phyloP scores from a whole-genome alignment of 805 yeast species.

The Hanseniaspora hatyaiensis region DNA sequence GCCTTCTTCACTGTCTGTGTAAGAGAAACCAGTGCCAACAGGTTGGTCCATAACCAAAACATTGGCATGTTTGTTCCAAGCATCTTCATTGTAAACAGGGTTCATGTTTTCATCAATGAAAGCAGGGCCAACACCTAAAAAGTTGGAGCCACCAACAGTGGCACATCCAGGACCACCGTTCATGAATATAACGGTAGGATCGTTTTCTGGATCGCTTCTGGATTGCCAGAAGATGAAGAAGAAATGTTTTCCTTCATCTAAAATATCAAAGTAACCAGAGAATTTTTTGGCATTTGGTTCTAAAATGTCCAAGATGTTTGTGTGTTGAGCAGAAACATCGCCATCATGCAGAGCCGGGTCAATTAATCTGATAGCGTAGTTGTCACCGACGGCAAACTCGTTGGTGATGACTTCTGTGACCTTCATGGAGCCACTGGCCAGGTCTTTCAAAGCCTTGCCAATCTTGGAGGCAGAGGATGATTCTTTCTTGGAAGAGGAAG shows the following conservation, averaged over 20 bases:
- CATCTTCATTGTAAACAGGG: constrained; percentile 59
- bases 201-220: constrained; percentile 74
- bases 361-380: constrained; percentile 16
- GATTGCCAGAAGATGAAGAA: constrained; percentile 80
- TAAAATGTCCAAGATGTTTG: constrained; percentile 52
- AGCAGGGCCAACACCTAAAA: constrained; percentile 79
- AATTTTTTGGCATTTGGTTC: constrained; percentile 68
- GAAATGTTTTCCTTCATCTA: constrained; percentile 76
- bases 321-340: constrained; percentile 29
- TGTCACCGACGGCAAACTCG: constrained; percentile 15
- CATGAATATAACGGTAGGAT: constrained; percentile 79
- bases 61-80: constrained; percentile 79
- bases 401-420: constrained; percentile 13
- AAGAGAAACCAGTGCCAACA: constrained; percentile 16
- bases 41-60: constrained; percentile 54
- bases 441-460: constrained; percentile 2
- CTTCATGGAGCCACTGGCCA: neutral
- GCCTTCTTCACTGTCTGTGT: constrained; percentile 20
- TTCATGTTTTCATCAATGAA: constrained; percentile 48
- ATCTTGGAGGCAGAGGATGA: neutral
- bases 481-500: neutral
- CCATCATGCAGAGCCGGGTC: neutral
- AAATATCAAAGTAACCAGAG: constrained; percentile 75
- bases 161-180: constrained; percentile 96
- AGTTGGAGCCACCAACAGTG: constrained; percentile 63